Conservation (phyloP, 2,329 filamentous ascomycete genomes). For the Exserohilum turcica region DNA sequence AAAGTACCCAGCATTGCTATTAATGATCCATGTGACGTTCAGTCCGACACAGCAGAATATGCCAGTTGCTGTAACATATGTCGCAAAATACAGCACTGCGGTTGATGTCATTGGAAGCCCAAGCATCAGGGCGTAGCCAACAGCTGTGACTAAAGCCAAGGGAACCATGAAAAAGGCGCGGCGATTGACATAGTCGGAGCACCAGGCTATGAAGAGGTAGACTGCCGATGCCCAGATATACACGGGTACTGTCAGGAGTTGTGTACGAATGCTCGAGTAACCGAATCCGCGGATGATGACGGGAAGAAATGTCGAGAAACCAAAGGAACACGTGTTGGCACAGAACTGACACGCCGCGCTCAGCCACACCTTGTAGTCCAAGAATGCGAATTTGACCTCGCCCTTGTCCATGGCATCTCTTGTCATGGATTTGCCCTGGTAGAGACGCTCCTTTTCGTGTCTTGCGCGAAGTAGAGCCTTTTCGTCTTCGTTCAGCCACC, state of each 20-base stretch:
- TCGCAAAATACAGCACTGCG: slow-evolving; percentile 55
- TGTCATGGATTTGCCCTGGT: slow-evolving; percentile 63
- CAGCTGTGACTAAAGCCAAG: slow-evolving; percentile 44
- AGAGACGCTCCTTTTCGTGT: slow-evolving; percentile 51
- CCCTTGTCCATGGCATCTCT: slow-evolving; percentile 87
- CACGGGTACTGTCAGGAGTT: slow-evolving; percentile 35
- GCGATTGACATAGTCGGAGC: slow-evolving; percentile 24
- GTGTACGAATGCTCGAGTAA: slow-evolving; percentile 26
- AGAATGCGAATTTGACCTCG: slow-evolving; percentile 83
- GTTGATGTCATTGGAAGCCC: slow-evolving; percentile 26
- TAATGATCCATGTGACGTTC: slow-evolving; percentile 61
- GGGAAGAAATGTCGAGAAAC: slow-evolving; percentile 29
- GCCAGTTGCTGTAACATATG: slow-evolving; percentile 58
- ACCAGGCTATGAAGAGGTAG: slow-evolving; percentile 28
- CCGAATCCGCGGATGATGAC: slow-evolving; percentile 31
- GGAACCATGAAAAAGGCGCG: slow-evolving; percentile 29
- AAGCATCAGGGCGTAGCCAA: slow-evolving; percentile 56
- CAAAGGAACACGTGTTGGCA: slow-evolving; percentile 21
- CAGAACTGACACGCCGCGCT: slow-evolving; percentile 56
- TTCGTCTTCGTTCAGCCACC: slow-evolving; percentile 57
- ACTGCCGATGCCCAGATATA: slow-evolving; percentile 28
- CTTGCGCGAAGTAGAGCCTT: slow-evolving; percentile 57
- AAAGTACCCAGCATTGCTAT: slow-evolving; percentile 48
- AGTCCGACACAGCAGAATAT: slow-evolving; percentile 60
- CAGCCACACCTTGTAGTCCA: slow-evolving; percentile 58